Evolutionary conservation across 2,329 filamentous ascomycete genomes (phyloP).

Genomic region (Epichloe brachyelytri): DNA sequence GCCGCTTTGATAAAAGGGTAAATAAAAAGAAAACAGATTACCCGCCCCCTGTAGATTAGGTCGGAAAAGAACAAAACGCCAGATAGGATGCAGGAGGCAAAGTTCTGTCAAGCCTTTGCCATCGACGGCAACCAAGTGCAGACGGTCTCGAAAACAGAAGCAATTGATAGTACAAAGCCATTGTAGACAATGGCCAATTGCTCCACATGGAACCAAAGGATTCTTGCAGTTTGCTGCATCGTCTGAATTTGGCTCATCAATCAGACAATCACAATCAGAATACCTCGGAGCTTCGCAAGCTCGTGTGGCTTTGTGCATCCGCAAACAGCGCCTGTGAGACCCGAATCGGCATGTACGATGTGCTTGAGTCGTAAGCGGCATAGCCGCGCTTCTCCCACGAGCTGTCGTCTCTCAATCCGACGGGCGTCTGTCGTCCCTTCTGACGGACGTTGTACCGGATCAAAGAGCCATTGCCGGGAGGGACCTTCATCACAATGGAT

Average conservation of each 20-base stretch:
- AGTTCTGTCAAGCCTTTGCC: slow-evolving; percentile 7
- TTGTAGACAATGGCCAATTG: neutral
- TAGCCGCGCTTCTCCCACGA: slow-evolving; percentile 20
- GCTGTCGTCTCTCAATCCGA: slow-evolving; percentile 10
- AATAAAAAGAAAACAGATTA: neutral
- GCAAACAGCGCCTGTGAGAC: neutral
- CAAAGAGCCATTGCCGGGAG: slow-evolving; percentile 29
- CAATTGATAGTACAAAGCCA: neutral
- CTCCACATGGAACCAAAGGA: neutral
- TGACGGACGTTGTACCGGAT: slow-evolving; percentile 33
- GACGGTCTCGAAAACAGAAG: neutral
- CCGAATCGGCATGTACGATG: slow-evolving; percentile 21
- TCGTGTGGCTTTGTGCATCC: neutral
- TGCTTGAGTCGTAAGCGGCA: slow-evolving; percentile 24
- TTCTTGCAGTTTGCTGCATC: neutral
- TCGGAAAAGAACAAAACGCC: neutral
- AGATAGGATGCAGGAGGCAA: slow-evolving; percentile 1
- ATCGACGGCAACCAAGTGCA: slow-evolving; percentile 1
- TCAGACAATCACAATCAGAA: neutral
- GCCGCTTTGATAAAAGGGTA: neutral
- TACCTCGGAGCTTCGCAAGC: neutral
- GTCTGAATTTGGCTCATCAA: neutral
- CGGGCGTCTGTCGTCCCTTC: slow-evolving; percentile 22
- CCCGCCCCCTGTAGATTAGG: neutral
- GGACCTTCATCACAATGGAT: slow-evolving; percentile 29